phyloP scores from a whole-genome alignment of 257 asterid genomes.

The Nicotiana benthamiana region DNA sequence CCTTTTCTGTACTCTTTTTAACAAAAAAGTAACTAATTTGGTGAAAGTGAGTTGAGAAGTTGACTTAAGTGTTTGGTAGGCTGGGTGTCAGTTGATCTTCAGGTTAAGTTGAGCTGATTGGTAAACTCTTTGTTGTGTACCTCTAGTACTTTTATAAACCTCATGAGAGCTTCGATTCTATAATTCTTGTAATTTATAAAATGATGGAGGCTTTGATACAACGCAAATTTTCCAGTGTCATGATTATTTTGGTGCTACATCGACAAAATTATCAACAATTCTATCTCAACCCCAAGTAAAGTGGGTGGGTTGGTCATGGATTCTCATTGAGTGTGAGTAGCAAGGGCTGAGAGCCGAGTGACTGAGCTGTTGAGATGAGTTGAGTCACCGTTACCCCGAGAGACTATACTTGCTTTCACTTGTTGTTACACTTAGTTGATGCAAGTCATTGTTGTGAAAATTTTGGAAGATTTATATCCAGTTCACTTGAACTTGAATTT shows the following conservation, averaged over 20 bases:
- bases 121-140: not conserved
- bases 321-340: too few species aligned
- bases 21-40: not conserved
- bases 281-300: too few species aligned
- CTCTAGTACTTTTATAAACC: not conserved
- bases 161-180: not conserved
- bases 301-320: too few species aligned
- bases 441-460: too few species aligned
- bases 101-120: not conserved
- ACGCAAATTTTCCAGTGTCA: rapidly evolving
- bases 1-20: not conserved
- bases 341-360: too few species aligned
- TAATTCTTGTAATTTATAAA: not conserved
- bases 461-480: too few species aligned
- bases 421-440: too few species aligned
- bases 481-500: too few species aligned
- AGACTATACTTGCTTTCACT: too few species aligned
- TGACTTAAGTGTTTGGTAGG: not conserved
- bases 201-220: not conserved
- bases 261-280: not conserved
- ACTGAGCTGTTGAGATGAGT: too few species aligned
- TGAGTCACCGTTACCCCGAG: too few species aligned
- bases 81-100: not conserved
- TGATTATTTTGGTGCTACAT: too few species aligned
- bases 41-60: not conserved